Evolutionary conservation across 257 asterid genomes (phyloP), one percentile per base, ranked within the genome.

Genomic region (Plantago major): DNA sequence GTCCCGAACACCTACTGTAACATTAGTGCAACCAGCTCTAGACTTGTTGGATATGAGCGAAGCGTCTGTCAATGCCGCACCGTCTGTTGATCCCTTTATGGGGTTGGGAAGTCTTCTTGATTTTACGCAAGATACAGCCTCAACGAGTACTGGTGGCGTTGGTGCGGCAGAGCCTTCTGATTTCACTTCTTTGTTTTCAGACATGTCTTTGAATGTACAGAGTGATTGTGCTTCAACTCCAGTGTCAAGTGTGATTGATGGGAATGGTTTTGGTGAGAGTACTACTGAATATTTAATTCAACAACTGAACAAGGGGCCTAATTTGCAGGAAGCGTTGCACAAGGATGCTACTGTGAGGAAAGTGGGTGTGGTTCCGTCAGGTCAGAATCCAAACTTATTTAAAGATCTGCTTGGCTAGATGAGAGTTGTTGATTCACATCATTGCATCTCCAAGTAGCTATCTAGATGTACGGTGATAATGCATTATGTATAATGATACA

Each of bases 11-110:
- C 70, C 81, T 15, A 55, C 71, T 46, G 67, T 58, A 10, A 84
- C 78, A 67, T 45, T 81, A 60, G 71, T 85, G 54, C 96, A 78
- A 64, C 90, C 94, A 52, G 88, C 85, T 57, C 96, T 81, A 1
- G 97, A 93, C 68, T 82, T 93, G 81, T 80, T 93, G 67, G 99
- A 93, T 82, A 54, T 93, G 79, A 83, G 94, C 3, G 97, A 93
- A 76, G 74, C 87, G 53, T 66, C 86, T 37, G 68, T 63, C 52
- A 66, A 78, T 45, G 74, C 66, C 49, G 58, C 73, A 18, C 79
- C 87, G 22, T 60, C 78, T 38, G 55, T 76, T 56, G 99, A 93
- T 58, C 99, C 99, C 51, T 93, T 93, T 75, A 71, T 76, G 80
- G 92, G 87, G 64, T 82, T 89, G 76, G 97, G 83, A 74, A 90